phyloP scores from a whole-genome alignment of 1,284 basidiomycete genomes.

The Mycena sp. region DNA sequence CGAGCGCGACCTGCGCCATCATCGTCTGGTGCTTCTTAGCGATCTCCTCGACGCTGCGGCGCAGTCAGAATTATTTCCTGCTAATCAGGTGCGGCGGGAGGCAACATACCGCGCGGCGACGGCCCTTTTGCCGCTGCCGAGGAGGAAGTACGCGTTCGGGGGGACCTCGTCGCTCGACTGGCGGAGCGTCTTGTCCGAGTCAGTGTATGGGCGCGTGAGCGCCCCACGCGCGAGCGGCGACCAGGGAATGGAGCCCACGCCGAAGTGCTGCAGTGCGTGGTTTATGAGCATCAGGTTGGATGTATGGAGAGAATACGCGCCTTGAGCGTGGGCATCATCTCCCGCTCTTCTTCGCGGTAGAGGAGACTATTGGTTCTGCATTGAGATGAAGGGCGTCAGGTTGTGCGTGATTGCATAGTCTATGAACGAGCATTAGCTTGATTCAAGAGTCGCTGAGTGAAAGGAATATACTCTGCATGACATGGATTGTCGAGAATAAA shows the following conservation, averaged over 20 bases:
- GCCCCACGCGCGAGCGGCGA: too few relatives aligned
- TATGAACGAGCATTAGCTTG: slow-evolving; percentile 24
- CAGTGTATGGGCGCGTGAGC: slow-evolving; percentile 53
- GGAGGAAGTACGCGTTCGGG: slow-evolving; percentile 32
- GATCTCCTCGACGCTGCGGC: slow-evolving; percentile 60
- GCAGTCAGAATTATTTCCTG: not conserved
- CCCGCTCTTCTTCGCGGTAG: slow-evolving; percentile 77
- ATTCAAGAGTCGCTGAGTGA: not conserved
- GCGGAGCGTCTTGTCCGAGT: slow-evolving; percentile 38
- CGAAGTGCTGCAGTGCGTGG: slow-evolving; percentile 25
- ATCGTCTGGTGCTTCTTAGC: slow-evolving; percentile 57
- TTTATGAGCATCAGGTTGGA: not conserved
- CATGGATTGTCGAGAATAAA: too few relatives aligned
- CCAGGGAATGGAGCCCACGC: slow-evolving; percentile 54
- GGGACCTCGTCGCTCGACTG: slow-evolving; percentile 46
- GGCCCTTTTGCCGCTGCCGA: slow-evolving; percentile 25
- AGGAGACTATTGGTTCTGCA: slow-evolving; percentile 72
- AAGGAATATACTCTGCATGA: not conserved
- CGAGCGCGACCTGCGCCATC: slow-evolving; percentile 69
- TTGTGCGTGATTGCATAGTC: slow-evolving; percentile 60
- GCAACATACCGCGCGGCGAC: slow-evolving; percentile 36
- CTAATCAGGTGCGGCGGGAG: slow-evolving; percentile 21
- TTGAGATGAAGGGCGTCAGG: slow-evolving; percentile 72
- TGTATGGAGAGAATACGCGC: slow-evolving; percentile 33
- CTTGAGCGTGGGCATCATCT: slow-evolving; percentile 71